These are phyloP conservation scores for Metschnikowia orientalis DNA, from an alignment of 805 yeast species.

Conservation along the genomic window DNA sequence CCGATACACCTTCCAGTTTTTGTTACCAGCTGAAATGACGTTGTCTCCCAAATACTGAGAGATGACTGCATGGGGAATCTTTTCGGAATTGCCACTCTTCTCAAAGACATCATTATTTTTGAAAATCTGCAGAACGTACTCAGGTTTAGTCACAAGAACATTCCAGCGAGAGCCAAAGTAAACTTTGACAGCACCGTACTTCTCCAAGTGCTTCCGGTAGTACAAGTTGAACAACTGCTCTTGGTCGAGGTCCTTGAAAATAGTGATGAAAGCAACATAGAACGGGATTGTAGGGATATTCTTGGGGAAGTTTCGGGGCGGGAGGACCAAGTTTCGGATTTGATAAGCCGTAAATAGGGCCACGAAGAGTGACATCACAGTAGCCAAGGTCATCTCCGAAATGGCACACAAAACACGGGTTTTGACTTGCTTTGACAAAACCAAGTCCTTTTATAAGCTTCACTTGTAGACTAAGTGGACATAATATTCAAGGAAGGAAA, in stretches of 20 bases:
- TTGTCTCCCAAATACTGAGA: slow-evolving; percentile 58
- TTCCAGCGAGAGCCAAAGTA: slow-evolving; percentile 63
- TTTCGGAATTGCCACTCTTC: slow-evolving; percentile 57
- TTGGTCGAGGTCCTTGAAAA: slow-evolving; percentile 45
- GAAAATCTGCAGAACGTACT: slow-evolving; percentile 41
- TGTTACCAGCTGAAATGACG: slow-evolving; percentile 55
- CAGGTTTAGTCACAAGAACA: slow-evolving; percentile 48
- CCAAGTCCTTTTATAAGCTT: too few species aligned
- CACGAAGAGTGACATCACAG: not conserved
- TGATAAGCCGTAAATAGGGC: slow-evolving; percentile 3
- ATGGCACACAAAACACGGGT: too few species aligned
- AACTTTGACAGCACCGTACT: slow-evolving; percentile 54
- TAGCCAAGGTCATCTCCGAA: not conserved
- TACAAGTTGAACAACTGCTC: slow-evolving; percentile 41
- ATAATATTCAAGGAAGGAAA: too few species aligned
- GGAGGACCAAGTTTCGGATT: slow-evolving; percentile 26
- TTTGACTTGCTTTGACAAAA: too few species aligned
- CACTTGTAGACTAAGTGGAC: too few species aligned
- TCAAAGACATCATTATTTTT: slow-evolving; percentile 48
- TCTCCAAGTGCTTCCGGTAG: slow-evolving; percentile 42
- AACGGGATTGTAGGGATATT: slow-evolving; percentile 61
- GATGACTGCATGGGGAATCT: slow-evolving; percentile 52
- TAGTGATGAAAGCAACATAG: slow-evolving; percentile 49
- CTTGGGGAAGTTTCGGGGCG: slow-evolving; percentile 49
- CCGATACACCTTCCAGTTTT: slow-evolving; percentile 48